Base-by-base conservation (phyloP, 768 basidiomycete species). In the Tylopilus felleus region DNA sequence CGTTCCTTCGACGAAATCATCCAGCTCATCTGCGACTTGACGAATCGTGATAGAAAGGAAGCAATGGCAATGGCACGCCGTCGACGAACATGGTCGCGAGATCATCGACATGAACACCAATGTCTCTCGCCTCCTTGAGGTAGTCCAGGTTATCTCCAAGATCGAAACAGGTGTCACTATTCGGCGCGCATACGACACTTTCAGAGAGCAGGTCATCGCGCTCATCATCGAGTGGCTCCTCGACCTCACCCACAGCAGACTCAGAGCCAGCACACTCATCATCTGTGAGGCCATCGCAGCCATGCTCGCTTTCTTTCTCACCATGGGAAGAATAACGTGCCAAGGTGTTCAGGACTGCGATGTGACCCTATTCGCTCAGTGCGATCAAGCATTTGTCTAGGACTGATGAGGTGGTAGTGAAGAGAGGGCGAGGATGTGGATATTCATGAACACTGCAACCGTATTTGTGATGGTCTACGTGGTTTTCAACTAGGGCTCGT, bases 161-260 rank as follows among this genome's bases (percentile, higher is more conserved):
- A 93, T 98, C 55, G 96, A 98, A 61, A 75, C 98, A 2, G 93
- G 89, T 14, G 90, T 97, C 36, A 94, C 91, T 4, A 83, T 98
- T 49, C 84, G 94, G 5, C 80, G 89, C 39, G 88, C 90, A 7
- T 85, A 86, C 63, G 93, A 96, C 63, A 89, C 88, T 0, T 97
- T 93, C 65, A 80, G 87, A 59, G 96, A 98, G 65, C 86, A 93
- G 67, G 79, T 93, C 35, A 84, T 82, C 8, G 83, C 81, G 1
- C 87, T 91, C n/a, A n/a, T n/a, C n/a, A n/a, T n/a, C n/a, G n/a
- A n/a, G n/a, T n/a, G n/a, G n/a, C n/a, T n/a, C n/a, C 39, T 89
- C 55, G 90, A 93, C 68, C 76, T 93, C 49, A 87, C 85, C n/a
- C 78, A 84, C 23, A 82, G 83, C 60, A 79, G 87, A 31, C 70